Conservation (phyloP, 352 stramenopile species). For the Pythium biforme region DNA sequence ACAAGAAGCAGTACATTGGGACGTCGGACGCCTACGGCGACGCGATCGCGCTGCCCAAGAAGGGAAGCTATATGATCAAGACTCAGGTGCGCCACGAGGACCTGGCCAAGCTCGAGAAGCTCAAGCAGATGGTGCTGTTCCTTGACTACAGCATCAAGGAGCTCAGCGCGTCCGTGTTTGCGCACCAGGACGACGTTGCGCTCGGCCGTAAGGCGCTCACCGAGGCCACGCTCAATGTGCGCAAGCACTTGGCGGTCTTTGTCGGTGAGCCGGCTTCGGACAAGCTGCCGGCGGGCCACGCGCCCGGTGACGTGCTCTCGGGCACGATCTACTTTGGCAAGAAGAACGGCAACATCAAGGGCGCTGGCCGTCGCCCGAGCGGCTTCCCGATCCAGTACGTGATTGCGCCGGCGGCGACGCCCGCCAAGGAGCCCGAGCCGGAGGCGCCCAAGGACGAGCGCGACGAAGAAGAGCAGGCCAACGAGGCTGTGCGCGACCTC, state of each 20-base stretch:
- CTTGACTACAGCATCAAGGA: slow-evolving; percentile 76
- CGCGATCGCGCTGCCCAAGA: slow-evolving; percentile 73
- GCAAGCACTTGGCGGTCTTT: slow-evolving; percentile 73
- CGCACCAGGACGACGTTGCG: slow-evolving; percentile 63
- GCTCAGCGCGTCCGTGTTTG: slow-evolving; percentile 55
- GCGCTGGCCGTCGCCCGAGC: slow-evolving; percentile 54
- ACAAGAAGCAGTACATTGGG: slow-evolving; percentile 91
- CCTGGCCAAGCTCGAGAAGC: slow-evolving; percentile 73
- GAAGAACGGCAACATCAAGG: slow-evolving; percentile 63
- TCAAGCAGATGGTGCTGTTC: slow-evolving; percentile 81
- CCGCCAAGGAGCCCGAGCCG: slow-evolving; percentile 59
- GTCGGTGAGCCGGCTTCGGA: slow-evolving; percentile 67
- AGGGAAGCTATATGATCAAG: slow-evolving; percentile 76
- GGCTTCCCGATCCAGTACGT: slow-evolving; percentile 77
- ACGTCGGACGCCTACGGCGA: slow-evolving; percentile 86
- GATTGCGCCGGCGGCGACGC: slow-evolving; percentile 55
- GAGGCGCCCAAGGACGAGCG: slow-evolving; percentile 70
- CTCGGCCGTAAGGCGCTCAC: slow-evolving; percentile 57
- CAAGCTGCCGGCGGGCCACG: slow-evolving; percentile 57
- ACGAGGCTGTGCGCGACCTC: slow-evolving; percentile 75
- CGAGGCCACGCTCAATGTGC: slow-evolving; percentile 41
- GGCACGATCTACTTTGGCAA: slow-evolving; percentile 77
- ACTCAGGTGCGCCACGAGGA: slow-evolving; percentile 83
- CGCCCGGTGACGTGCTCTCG: slow-evolving; percentile 59
- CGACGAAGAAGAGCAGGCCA: slow-evolving; percentile 57